Conservation (phyloP, 192 early-diverging fungal species). For the Ambispora gerdemannii region DNA sequence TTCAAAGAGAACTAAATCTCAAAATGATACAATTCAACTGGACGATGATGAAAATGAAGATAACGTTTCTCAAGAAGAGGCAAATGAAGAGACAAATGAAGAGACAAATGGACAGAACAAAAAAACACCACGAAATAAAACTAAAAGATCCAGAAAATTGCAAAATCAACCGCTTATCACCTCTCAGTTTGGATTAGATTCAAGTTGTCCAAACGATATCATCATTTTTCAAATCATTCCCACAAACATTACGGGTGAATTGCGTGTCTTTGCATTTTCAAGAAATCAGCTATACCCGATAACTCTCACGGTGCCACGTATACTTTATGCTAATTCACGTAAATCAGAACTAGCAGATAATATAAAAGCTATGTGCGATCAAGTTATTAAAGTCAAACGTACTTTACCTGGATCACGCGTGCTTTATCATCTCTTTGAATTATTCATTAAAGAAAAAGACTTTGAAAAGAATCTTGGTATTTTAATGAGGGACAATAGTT, state of each 20-base stretch:
- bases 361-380: slow-evolving; percentile 31
- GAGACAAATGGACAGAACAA: slow-evolving; percentile 29
- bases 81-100: background rate
- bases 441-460: slow-evolving; percentile 75
- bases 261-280: slow-evolving; percentile 80
- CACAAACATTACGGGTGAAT: slow-evolving; percentile 83
- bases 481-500: slow-evolving; percentile 81
- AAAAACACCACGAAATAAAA: too few species aligned
- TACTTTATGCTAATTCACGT: slow-evolving; percentile 70
- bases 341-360: slow-evolving; percentile 47
- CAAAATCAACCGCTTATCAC: slow-evolving; percentile 56
- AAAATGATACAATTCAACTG: too few species aligned
- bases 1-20: slow-evolving; percentile 43
- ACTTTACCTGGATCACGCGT: slow-evolving; percentile 78
- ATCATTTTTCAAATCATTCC: slow-evolving; percentile 88
- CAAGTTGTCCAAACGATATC: slow-evolving; percentile 24
- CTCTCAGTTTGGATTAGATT: slow-evolving; percentile 54
- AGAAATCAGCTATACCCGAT: slow-evolving; percentile 68
- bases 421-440: slow-evolving; percentile 70
- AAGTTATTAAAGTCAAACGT: slow-evolving; percentile 39
- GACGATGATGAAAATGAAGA: too few species aligned
- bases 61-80: background rate
- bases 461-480: slow-evolving; percentile 74
- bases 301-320: slow-evolving; percentile 73
- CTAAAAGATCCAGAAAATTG: slow-evolving; percentile 52